A percentile compares a stretch with the other conserved stretches of the same genome.
Evolutionary conservation across 345 rosid species (phyloP).

Genomic region (Corchorus olitorius): DNA sequence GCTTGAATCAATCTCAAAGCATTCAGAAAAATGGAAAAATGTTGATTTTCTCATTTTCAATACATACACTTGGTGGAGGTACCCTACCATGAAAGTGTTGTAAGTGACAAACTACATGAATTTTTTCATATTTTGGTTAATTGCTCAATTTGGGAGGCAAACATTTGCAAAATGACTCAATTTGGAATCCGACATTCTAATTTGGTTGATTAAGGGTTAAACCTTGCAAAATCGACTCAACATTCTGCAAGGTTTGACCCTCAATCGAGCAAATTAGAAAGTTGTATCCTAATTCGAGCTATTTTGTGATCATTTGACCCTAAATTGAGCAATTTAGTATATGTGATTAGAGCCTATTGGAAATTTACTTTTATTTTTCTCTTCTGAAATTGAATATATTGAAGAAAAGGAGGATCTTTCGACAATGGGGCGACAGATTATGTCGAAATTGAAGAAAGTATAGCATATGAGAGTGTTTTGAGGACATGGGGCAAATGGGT

Average conservation of each 20-base stretch:
- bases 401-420: constrained; percentile 53
- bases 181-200: too few species aligned
- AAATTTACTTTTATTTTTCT: neutral
- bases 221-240: too few species aligned
- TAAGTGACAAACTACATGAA: constrained; percentile 29
- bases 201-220: too few species aligned
- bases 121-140: neutral
- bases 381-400: neutral
- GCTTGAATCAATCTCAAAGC: constrained; percentile 59
- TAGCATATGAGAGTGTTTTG: constrained; percentile 55
- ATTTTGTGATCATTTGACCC: too few species aligned
- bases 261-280: too few species aligned
- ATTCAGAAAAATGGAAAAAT: constrained; percentile 58
- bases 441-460: constrained; percentile 49
- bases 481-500: constrained; percentile 73
- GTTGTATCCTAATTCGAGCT: too few species aligned
- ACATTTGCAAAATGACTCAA: too few species aligned
- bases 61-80: constrained; percentile 71
- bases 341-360: neutral
- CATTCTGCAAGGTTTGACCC: too few species aligned
- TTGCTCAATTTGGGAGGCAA: too few species aligned
- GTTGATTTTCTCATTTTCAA: constrained; percentile 59
- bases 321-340: too few species aligned
- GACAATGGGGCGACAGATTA: constrained; percentile 51
- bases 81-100: constrained; percentile 52